Percentiles rank a stretch among this genome's conserved stretches.
These are phyloP conservation scores for Globisporangium parvum DNA, from an alignment of 352 stramenopile genomes.

Conservation along the genomic window DNA sequence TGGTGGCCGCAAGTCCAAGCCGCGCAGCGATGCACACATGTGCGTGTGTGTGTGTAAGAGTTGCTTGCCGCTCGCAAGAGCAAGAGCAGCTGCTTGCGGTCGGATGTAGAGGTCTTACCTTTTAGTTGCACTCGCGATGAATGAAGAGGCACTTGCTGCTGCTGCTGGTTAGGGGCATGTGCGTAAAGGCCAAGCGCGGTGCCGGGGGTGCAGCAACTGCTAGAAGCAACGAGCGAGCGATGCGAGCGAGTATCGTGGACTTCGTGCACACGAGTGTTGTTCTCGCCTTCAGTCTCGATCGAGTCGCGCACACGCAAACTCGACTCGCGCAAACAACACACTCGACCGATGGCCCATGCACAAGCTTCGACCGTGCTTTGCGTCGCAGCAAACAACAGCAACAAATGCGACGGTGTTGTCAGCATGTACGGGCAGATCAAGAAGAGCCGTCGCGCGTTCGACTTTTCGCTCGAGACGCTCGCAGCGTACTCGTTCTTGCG, in stretches of 20 bases:
- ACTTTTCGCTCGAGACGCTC: conserved; percentile 39
- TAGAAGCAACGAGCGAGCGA: neutral
- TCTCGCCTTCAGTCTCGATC: neutral
- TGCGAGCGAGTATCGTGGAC: neutral
- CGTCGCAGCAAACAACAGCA: neutral
- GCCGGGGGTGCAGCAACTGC: neutral
- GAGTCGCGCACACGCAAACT: neutral
- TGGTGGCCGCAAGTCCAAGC: too few species aligned
- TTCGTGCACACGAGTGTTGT: neutral
- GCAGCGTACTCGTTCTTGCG: conserved; percentile 29
- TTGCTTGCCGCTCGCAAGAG: too few species aligned
- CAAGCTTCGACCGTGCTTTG: neutral
- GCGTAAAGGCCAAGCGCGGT: too few species aligned
- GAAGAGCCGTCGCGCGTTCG: conserved; percentile 42
- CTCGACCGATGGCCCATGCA: neutral
- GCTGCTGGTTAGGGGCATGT: too few species aligned
- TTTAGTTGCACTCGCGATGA: too few species aligned
- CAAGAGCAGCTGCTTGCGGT: too few species aligned
- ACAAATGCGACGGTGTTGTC: neutral
- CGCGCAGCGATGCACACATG: too few species aligned
- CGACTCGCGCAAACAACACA: neutral
- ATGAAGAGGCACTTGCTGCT: too few species aligned
- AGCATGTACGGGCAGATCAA: neutral
- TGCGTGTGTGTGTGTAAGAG: too few species aligned
- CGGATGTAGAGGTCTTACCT: too few species aligned